Percentiles rank a stretch among this genome's conserved stretches.
These are phyloP conservation scores for Rhizopogon vinicolor DNA, from an alignment of 768 basidiomycete species.

Conservation along the genomic window DNA sequence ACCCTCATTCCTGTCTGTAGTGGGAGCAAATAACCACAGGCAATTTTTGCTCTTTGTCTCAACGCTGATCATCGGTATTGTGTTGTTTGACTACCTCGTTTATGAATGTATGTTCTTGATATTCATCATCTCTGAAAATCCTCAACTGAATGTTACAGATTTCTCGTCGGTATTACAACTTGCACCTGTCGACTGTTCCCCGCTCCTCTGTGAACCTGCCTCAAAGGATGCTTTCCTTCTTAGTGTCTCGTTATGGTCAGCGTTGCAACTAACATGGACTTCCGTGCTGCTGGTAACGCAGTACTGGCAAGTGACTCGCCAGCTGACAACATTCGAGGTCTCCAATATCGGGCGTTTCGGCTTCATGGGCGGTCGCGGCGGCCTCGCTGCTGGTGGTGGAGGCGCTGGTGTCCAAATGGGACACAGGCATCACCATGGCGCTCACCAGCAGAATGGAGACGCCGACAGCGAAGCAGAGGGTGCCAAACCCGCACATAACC, in stretches of 20 bases:
- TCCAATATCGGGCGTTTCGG: constrained; percentile 93
- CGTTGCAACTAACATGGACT: constrained; percentile 96
- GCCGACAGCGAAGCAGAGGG: constrained; percentile 32
- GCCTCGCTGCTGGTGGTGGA: constrained; percentile 50
- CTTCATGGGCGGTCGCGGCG: constrained; percentile 92
- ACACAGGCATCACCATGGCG: constrained; percentile 48
- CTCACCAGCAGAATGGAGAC: constrained; percentile 40
- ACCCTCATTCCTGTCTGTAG: constrained; percentile 30
- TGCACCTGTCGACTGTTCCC: constrained; percentile 15
- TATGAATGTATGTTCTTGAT: constrained; percentile 65
- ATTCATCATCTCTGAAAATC: not conserved
- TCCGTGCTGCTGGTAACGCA: constrained; percentile 80
- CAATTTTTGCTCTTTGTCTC: constrained; percentile 93
- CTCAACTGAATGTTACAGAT: constrained; percentile 33
- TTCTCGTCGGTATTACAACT: constrained; percentile 39
- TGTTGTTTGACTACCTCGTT: constrained; percentile 78
- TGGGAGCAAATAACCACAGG: constrained; percentile 91
- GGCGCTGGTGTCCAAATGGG: constrained; percentile 72
- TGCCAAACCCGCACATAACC: constrained; percentile 43
- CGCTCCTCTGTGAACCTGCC: constrained; percentile 61
- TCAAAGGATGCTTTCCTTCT: constrained; percentile 81
- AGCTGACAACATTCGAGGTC: constrained; percentile 96
- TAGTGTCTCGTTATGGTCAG: constrained; percentile 77
- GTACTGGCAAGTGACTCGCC: constrained; percentile 86
- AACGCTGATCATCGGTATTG: constrained; percentile 78